Evolutionary conservation across 2,329 filamentous ascomycete genomes (phyloP).

Genomic region (Trichoderma koningii): DNA sequence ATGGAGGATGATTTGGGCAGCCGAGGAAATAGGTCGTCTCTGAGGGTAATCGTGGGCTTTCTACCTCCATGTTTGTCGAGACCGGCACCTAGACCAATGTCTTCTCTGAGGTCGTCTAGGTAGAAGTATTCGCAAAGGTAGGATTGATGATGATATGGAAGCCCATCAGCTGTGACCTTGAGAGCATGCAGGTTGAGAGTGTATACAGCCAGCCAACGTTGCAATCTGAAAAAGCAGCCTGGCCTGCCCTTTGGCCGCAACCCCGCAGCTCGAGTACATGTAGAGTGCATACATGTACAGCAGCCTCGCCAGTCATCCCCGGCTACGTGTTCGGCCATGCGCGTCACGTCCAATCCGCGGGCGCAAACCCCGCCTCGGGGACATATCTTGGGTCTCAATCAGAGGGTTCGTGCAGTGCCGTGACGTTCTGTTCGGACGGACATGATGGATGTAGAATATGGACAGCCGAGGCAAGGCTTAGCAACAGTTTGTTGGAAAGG

Average conservation of each 20-base stretch:
- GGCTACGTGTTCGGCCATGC: conserved; percentile 2
- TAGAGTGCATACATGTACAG: not conserved
- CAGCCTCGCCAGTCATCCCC: not conserved
- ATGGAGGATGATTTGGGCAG: not conserved
- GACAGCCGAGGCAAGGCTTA: not conserved
- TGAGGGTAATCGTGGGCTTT: accelerated
- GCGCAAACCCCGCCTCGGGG: not conserved
- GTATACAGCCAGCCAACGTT: not conserved
- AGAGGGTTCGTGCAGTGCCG: not conserved
- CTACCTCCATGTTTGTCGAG: not conserved
- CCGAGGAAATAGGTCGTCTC: not conserved
- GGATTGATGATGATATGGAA: not conserved
- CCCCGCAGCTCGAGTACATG: not conserved
- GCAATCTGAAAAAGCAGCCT: not conserved
- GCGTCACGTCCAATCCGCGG: conserved; percentile 1
- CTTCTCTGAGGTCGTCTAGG: too few species aligned
- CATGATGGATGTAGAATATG: not conserved
- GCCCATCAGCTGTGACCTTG: too few species aligned
- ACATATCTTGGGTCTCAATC: not conserved
- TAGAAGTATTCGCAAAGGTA: too few species aligned
- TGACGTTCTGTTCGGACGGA: not conserved
- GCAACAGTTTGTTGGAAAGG: not conserved
- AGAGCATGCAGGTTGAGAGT: not conserved
- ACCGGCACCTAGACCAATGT: too few species aligned
- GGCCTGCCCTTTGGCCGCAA: not conserved